Evolutionary conservation across 225 moss, liverwort and hornwort species (phyloP).

Genomic region (Pleurozium schreberi): DNA sequence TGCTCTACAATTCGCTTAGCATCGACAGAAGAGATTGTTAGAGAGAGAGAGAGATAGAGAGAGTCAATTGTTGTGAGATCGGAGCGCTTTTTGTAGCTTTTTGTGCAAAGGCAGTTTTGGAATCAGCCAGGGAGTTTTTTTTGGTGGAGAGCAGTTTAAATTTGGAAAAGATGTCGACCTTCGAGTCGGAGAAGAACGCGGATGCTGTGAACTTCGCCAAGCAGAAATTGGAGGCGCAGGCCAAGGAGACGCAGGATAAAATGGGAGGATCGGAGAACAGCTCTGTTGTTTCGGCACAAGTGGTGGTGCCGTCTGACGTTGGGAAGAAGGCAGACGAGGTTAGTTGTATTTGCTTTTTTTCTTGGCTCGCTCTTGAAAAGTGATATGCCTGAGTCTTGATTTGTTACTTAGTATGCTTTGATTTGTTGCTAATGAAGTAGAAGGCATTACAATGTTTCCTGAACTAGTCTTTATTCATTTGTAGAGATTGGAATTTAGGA

Average conservation of each 20-base stretch:
- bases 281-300: slow-evolving; percentile 32
- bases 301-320: slow-evolving; percentile 41
- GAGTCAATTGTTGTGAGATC: background rate
- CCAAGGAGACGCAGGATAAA: slow-evolving; percentile 56
- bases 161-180: background rate
- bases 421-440: background rate
- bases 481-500: background rate
- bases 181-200: slow-evolving; percentile 29
- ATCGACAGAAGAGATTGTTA: background rate
- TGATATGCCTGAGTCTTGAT: background rate
- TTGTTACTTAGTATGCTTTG: background rate
- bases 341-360: background rate
- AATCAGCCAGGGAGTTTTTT: background rate
- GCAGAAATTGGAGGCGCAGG: slow-evolving; percentile 38
- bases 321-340: slow-evolving; percentile 64
- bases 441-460: background rate
- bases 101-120: background rate
- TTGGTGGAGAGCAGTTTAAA: background rate
- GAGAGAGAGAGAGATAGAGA: background rate
- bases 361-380: too few relatives aligned
- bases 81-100: background rate
- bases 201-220: slow-evolving; percentile 23
- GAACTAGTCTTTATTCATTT: too few relatives aligned
- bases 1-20: background rate
- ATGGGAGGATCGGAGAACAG: slow-evolving; percentile 43